Percentiles rank a stretch among this genome's conserved stretches.
Conservation (phyloP, 345 rosid species). For the Fremontodendron californicum region DNA sequence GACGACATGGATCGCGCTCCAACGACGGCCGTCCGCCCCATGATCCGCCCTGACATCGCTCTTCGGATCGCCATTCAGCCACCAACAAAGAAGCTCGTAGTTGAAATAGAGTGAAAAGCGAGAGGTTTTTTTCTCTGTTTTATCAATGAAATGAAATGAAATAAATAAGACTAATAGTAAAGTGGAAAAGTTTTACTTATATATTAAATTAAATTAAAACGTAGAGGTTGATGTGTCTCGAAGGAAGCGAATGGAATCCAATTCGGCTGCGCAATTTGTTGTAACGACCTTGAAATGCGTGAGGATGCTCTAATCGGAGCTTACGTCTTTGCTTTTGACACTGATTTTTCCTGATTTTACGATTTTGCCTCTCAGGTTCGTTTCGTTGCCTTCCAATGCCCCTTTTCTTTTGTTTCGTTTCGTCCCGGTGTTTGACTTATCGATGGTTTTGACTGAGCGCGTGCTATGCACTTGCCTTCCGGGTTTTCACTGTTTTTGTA, state of each 20-base stretch:
- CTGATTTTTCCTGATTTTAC: neutral
- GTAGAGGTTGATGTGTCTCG: no score
- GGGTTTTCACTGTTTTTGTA: no score
- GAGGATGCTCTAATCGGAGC: neutral
- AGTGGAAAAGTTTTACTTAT: no score
- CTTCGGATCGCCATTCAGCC: constrained; percentile 29
- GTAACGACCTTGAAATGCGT: constrained; percentile 16
- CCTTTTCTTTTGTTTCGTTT: no score
- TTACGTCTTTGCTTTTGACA: neutral
- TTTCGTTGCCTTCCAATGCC: neutral
- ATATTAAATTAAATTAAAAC: no score
- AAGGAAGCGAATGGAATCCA: neutral
- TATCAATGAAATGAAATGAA: neutral
- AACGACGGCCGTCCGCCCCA: constrained; percentile 24
- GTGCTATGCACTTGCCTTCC: no score
- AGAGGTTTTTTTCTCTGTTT: neutral
- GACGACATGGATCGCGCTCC: constrained; percentile 69
- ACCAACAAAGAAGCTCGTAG: constrained; percentile 8
- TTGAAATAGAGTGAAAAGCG: neutral
- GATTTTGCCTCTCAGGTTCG: neutral
- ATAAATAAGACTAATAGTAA: neutral
- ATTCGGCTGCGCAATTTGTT: neutral
- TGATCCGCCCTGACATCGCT: constrained; percentile 25
- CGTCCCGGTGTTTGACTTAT: no score
- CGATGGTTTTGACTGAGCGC: no score